phyloP scores from a whole-genome alignment of 2,329 filamentous ascomycete genomes.

The Monosporascus sp. region DNA sequence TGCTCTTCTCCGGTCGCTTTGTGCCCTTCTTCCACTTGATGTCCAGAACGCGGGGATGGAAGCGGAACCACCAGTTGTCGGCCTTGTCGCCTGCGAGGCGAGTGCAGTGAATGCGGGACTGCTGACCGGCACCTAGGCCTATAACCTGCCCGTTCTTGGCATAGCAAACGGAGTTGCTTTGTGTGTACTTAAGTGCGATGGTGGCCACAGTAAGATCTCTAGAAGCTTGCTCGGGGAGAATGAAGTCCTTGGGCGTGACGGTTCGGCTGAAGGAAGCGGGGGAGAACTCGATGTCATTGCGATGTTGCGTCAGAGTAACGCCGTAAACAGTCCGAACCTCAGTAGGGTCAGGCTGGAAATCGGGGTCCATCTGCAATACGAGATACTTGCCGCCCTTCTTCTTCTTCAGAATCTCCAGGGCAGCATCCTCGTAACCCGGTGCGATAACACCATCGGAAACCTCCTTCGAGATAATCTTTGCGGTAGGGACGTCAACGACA shows the following conservation, averaged over 20 bases:
- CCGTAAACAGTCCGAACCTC: conserved; percentile 90
- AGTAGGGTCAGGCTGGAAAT: conserved; percentile 73
- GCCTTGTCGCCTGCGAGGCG: conserved; percentile 96
- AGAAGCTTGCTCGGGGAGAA: conserved; percentile 74
- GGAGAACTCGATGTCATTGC: conserved; percentile 85
- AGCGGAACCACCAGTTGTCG: conserved; percentile 99
- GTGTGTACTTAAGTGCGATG: conserved; percentile 96
- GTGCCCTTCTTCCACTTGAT: conserved; percentile 98
- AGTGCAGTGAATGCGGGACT: conserved; percentile 98
- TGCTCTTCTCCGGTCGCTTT: conserved; percentile 96
- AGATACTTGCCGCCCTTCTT: conserved; percentile 99
- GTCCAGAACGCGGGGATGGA: conserved; percentile 81
- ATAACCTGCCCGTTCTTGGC: conserved; percentile 90
- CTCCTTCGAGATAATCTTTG: conserved; percentile 96
- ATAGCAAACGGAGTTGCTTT: conserved; percentile 99
- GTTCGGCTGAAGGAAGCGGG: conserved; percentile 81
- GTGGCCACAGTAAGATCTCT: conserved; percentile 92
- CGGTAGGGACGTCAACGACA: conserved; percentile 84
- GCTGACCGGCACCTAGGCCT: conserved; percentile 91
- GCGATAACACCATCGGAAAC: conserved; percentile 97
- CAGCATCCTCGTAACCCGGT: conserved; percentile 77
- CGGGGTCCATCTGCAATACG: conserved; percentile 87
- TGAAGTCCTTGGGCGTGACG: conserved; percentile 77
- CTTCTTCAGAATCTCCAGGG: conserved; percentile 87
- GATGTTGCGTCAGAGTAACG: conserved; percentile 80